Base-by-base conservation (phyloP, 768 basidiomycete species). In the Russula olivacea region DNA sequence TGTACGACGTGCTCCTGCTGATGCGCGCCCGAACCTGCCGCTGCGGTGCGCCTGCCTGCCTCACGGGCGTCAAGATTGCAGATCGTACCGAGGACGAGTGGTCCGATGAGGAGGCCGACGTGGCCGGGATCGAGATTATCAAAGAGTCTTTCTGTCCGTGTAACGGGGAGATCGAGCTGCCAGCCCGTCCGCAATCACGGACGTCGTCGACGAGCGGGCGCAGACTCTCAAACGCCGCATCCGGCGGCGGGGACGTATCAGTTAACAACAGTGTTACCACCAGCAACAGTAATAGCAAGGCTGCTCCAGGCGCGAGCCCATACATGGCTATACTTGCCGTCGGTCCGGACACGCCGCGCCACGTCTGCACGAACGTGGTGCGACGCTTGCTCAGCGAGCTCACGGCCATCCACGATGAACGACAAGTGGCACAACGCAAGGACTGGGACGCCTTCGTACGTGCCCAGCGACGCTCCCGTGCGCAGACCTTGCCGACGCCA, bases 381-480 rank as follows among this genome's bases (percentile, higher is more conserved):
- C 83, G 87, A 5, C 74, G 75, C n/a, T 76, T 97, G 36, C 79
- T 98, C 6, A 80, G 83, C 21, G 81, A 88, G 71, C 79, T 97
- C 52, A 93, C 84, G 5, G 82, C 83, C 66, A 87, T 91, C 12
- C 94, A 98, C 70, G 93, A 97, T 69, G 75, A 83, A 67, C 83
- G 85, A 40, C 93, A 98, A 69, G 75, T 76, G 1, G 69, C 78
- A 10, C 86, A 83, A 66, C 78, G 86, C 59, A 84, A 83, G 64
- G 91, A 89, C 59, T 98, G 97, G 96, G 93, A 96, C 64, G 81
- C 78, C 0, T 98, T 95, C 71, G 83, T 98, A 19, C 85, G 82
- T 2, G 54, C 58, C 19, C 58, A 58, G 4, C 45, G 63, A 48
- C 63, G 65, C 83, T 88, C 67, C 77, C 88, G 55, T 83, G 74